Percentiles rank a stretch among this genome's conserved stretches.
phyloP scores from a whole-genome alignment of 169 alveolate species.

The Amoebophrya sp. region DNA sequence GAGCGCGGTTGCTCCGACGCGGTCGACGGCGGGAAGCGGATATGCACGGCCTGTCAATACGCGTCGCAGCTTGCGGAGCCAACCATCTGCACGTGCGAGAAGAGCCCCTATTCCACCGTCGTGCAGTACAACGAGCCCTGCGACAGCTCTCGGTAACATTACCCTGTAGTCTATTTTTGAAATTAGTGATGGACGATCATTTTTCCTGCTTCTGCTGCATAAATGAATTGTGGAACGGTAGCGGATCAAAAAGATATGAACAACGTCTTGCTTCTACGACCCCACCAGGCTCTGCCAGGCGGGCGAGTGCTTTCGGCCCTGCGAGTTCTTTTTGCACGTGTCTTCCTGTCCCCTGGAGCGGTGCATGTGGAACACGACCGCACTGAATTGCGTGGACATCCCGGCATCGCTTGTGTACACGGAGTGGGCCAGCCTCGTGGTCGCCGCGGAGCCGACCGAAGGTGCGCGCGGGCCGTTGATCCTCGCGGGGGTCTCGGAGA shows the following conservation, averaged over 20 bases:
- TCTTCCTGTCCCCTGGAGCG: background rate
- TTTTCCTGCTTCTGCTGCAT: too few species aligned
- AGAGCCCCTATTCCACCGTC: background rate
- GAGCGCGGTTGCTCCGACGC: background rate
- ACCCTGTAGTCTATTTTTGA: too few species aligned
- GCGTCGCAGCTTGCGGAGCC: background rate
- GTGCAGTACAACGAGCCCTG: background rate
- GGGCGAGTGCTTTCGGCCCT: background rate
- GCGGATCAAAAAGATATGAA: too few species aligned
- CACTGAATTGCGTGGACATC: background rate
- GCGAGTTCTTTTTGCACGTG: background rate
- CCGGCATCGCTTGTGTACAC: background rate
- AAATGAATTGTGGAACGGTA: too few species aligned
- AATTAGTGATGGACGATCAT: too few species aligned
- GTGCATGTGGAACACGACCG: background rate
- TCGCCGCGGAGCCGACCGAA: background rate
- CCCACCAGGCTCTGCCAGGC: background rate
- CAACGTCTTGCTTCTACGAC: too few species aligned
- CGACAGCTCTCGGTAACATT: background rate
- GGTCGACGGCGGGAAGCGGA: background rate
- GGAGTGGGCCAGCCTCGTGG: background rate
- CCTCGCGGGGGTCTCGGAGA: background rate
- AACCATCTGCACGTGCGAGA: background rate
- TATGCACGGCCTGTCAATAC: background rate
- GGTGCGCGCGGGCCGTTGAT: background rate